Evolutionary conservation across 2,329 filamentous ascomycete genomes (phyloP), one percentile per base, ranked within the genome.

Genomic region (Huntiella omanensis): DNA sequence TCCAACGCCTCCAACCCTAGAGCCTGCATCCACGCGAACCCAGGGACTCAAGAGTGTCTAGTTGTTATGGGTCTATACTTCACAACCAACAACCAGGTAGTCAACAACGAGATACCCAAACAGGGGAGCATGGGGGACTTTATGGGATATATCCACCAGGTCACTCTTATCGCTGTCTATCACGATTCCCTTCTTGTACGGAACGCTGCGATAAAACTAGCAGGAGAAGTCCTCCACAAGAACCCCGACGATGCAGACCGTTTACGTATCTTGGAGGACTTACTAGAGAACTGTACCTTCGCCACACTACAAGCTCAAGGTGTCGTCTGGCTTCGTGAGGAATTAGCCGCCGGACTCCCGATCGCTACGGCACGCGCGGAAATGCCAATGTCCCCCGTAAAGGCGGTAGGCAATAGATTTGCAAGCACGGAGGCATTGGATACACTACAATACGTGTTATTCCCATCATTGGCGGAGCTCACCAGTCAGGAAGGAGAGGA

Each of bases 211-310:
- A 72, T 66, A 2, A 58, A 61, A 2, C 63, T 75, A 10, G 71
- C 73, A 2, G 72, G 72, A 5, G 55, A 59, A 1, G 60, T 75
- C 11, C 62, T 76, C 33, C 75, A 79, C 53, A 63, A 70, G 2
- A 68, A 78, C 51, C 73, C 75, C 0, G 67, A 73, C 19, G 71
- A 75, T 49, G 65, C 69, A 3, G 67, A 71, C 54, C 66, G 75
- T 4, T 60, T 80, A 12, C 64, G 67, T 22, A 80, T 80, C 51
- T 65, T 81, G 6, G 70, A 75, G 45, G 76, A 80, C 54, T 64
- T 79, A 10, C 60, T 80, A 10, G 74, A 79, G 58, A 75, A 78
- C 56, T 79, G 75, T 62, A 68, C 73, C 53, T 79, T 75, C 53
- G 66, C 73, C 2, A 65, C 69, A 1, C 63, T 80, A 34, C 77